phyloP scores from a whole-genome alignment of 257 asterid species.

The Solanum pennellii region DNA sequence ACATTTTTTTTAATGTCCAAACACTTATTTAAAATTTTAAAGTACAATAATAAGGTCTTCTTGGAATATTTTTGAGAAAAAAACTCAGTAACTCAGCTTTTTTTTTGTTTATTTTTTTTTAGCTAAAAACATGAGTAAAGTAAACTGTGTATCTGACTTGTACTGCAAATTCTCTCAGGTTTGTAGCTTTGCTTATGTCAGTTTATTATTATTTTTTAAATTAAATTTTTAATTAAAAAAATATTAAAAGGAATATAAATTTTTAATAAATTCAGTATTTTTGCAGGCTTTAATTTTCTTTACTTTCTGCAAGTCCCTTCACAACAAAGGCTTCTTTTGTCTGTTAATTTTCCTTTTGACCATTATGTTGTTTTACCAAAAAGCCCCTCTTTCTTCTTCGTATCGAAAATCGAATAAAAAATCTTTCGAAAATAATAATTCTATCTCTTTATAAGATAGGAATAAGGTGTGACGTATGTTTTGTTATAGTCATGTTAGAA shows the following conservation, averaged over 20 bases:
- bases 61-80: neutral
- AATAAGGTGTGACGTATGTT: neutral
- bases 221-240: too few species aligned
- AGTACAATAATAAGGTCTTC: slow-evolving; percentile 17
- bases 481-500: neutral
- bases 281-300: neutral
- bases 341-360: neutral
- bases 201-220: neutral
- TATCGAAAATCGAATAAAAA: accelerated
- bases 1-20: neutral
- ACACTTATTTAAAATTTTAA: neutral
- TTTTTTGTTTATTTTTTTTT: neutral
- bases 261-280: neutral
- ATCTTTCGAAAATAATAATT: accelerated
- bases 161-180: slow-evolving; percentile 19
- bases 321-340: slow-evolving; percentile 14
- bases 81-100: slow-evolving; percentile 15
- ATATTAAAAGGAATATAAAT: neutral
- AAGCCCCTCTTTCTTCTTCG: neutral
- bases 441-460: accelerated
- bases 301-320: slow-evolving; percentile 9
- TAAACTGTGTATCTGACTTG: slow-evolving; percentile 14
- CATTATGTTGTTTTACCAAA: neutral
- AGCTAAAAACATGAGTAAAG: slow-evolving; percentile 6
- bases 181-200: slow-evolving; percentile 6